phyloP scores from a whole-genome alignment of 352 stramenopile genomes.

The Globisporangium mamillatum region DNA sequence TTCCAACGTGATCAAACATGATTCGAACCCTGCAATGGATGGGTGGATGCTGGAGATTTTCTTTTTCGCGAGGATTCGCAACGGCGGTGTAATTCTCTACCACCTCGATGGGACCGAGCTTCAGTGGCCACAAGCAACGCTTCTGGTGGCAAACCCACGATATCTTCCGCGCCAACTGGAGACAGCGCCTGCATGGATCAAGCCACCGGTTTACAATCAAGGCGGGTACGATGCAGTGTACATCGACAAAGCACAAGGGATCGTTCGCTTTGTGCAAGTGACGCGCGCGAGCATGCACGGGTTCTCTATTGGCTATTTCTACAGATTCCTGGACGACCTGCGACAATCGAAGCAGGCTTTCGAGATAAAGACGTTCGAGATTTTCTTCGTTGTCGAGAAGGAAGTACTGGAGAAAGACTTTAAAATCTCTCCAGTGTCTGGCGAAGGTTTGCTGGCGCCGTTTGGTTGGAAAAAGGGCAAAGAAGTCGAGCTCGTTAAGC shows the following conservation, averaged over 20 bases:
- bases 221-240: background rate
- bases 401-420: background rate
- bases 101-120: background rate
- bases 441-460: background rate
- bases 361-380: conserved; percentile 1
- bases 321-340: background rate
- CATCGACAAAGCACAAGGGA: background rate
- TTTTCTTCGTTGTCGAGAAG: conserved; percentile 1
- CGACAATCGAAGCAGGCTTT: background rate
- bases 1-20: background rate
- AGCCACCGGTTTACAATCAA: background rate
- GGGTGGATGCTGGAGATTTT: background rate
- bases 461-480: background rate
- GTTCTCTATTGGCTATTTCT: background rate
- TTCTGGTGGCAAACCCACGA: too few species aligned
- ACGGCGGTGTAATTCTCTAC: background rate
- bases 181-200: background rate
- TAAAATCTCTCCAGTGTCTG: background rate
- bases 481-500: background rate
- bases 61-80: background rate
- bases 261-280: background rate
- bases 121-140: background rate
- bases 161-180: background rate
- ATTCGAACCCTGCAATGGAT: background rate
- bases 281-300: background rate